Percentiles rank a stretch among this genome's conserved stretches.
phyloP scores from a whole-genome alignment of 164 flowering plant species.

The Magnolia sinica region DNA sequence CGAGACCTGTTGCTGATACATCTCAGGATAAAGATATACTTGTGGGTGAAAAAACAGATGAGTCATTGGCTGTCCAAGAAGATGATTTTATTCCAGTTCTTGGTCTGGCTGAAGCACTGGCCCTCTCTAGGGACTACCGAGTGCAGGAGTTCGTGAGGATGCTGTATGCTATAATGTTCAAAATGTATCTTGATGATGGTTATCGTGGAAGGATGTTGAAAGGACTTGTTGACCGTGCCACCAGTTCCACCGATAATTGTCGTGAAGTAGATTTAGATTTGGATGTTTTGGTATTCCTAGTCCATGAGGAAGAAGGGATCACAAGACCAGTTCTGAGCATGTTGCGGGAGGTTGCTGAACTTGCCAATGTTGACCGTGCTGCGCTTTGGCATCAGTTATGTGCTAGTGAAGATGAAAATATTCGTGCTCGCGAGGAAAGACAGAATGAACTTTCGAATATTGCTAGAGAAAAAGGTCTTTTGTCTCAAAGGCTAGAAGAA shows the following conservation, averaged over 20 bases:
- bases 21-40: constrained; percentile 40
- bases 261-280: constrained; percentile 71
- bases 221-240: constrained; percentile 83
- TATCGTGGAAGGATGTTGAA: constrained; percentile 72
- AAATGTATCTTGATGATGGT: constrained; percentile 71
- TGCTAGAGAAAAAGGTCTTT: constrained; percentile 57
- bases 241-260: constrained; percentile 52
- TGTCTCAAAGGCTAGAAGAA: constrained; percentile 73
- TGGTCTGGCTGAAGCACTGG: constrained; percentile 84
- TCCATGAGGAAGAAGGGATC: constrained; percentile 41
- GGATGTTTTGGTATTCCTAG: constrained; percentile 60
- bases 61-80: constrained; percentile 41
- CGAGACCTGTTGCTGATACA: constrained; percentile 43
- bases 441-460: constrained; percentile 56
- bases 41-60: constrained; percentile 44
- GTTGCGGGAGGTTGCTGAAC: constrained; percentile 95
- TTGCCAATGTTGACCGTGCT: constrained; percentile 88
- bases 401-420: constrained; percentile 82
- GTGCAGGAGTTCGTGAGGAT: constrained; percentile 78
- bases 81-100: constrained; percentile 80
- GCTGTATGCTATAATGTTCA: constrained; percentile 73
- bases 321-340: constrained; percentile 74
- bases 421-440: constrained; percentile 69
- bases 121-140: constrained; percentile 62
- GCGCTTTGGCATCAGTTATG: constrained; percentile 97